Evolutionary conservation across 306 rosid species (phyloP), one percentile per base, ranked within the genome.

Genomic region (Lithocarpus polystachyus): DNA sequence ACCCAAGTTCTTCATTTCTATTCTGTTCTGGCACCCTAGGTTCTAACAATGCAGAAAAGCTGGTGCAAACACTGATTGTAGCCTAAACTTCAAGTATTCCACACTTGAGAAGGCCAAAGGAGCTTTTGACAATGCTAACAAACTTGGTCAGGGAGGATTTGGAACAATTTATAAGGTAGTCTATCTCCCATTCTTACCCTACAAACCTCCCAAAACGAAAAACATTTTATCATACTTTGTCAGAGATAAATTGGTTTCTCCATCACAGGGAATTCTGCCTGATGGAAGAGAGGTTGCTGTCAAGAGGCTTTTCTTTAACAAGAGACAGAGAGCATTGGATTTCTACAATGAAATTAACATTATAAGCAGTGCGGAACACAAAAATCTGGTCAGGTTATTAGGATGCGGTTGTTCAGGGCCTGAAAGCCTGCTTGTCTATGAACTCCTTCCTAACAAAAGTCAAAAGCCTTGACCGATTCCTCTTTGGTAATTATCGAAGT

Each of bases 331-430:
- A 83, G 99, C 88, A 62, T 90, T 81, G 35, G 96, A 90, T 78
- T 93, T 96, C 90, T 96, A 84, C 78, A 96, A 93, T 29, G 98
- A 96, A 89, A 90, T 96, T 55, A 87, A 90, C 89, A 91, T 96
- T 76, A 90, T 93, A 56, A 91, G 97, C 72, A 85, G 91, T 5
- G 96, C 90, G 48, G 94, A 96, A 81, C 98, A 96, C 85, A 96
- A 88, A 78, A 93, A 91, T 79, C 81, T 93, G 52, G 99, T 93
- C 53, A 87, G 97, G 68, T 61, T 95, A 71, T 82, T 90, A 74
- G 99, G 99, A 31, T 95, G 98, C 89, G 86, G 97, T 75, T 93
- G 96, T 72, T 87, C 98, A 20, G 97, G 98, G 83, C 97, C 99
- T 19, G 99, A 93, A 86, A 95, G 97, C 82, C 90, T 93, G 35